phyloP scores from a whole-genome alignment of 2,329 filamentous ascomycete genomes.

The Aspergillus sergii region DNA sequence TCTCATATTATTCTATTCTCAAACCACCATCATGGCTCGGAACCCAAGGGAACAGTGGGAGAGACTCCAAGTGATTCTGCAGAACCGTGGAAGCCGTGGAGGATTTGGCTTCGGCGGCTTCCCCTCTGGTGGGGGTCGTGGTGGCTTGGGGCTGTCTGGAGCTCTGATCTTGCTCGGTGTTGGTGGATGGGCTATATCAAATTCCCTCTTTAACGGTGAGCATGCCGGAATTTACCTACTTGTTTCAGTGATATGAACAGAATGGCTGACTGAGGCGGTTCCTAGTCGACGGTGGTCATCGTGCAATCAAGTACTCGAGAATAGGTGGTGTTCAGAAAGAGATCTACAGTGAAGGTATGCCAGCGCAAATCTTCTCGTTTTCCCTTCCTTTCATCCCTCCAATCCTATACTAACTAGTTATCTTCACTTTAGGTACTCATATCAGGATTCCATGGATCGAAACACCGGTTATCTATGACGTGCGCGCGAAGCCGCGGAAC shows the following conservation, averaged over 20 bases:
- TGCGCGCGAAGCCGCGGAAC: constrained; percentile 95
- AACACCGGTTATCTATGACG: constrained; percentile 94
- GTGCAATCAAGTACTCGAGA: constrained; percentile 97
- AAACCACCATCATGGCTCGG: constrained; percentile 44
- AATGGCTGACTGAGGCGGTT: constrained; percentile 18
- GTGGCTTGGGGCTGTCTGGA: constrained; percentile 58
- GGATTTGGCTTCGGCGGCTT: constrained; percentile 51
- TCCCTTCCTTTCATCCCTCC: constrained; percentile 7
- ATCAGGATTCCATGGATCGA: constrained; percentile 96
- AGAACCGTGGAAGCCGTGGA: constrained; percentile 53
- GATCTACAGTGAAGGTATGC: constrained; percentile 87
- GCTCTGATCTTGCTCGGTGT: constrained; percentile 56
- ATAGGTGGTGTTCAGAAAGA: constrained; percentile 91
- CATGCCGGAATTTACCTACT: neutral
- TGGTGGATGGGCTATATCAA: constrained; percentile 48
- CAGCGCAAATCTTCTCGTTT: constrained; percentile 4
- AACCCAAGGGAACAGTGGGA: constrained; percentile 69
- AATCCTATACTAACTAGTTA: neutral
- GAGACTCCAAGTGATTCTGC: constrained; percentile 64
- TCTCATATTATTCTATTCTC: constrained; percentile 24
- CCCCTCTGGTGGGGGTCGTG: constrained; percentile 56
- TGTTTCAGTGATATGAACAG: neutral
- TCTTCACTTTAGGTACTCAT: constrained; percentile 71
- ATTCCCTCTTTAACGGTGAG: constrained; percentile 70
- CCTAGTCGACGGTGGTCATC: constrained; percentile 91